A percentile compares a stretch with the other conserved stretches of the same genome.
Conservation (phyloP, 176 grass and related monocot species). For the Zizania latifolia region DNA sequence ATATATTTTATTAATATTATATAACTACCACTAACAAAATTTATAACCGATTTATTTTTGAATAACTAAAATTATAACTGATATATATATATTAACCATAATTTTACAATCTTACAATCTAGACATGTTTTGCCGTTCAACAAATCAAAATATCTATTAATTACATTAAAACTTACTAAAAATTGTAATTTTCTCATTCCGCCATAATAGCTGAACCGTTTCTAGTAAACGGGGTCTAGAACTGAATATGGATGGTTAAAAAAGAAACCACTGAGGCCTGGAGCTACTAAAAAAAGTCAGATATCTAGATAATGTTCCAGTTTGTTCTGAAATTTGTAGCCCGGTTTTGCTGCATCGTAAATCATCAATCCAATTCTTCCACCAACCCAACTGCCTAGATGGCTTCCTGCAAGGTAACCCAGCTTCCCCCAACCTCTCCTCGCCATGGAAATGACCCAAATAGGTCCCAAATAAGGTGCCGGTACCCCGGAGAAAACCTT, state of each 20-base stretch:
- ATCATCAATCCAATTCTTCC: conserved; percentile 96
- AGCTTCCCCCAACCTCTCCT: conserved; percentile 78
- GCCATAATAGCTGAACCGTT: not conserved
- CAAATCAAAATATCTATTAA: no score
- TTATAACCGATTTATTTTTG: no score
- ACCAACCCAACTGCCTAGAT: conserved; percentile 90
- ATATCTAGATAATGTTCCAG: no score
- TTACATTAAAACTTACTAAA: no score
- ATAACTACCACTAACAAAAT: no score
- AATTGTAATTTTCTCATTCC: not conserved
- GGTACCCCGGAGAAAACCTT: conserved; percentile 76
- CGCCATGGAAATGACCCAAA: conserved; percentile 69
- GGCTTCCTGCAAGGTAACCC: conserved; percentile 88
- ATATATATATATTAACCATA: no score
- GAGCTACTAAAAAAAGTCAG: not conserved
- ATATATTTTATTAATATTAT: no score
- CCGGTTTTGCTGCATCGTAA: conserved; percentile 37
- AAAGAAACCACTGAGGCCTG: not conserved
- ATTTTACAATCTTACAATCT: no score
- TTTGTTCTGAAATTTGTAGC: no score
- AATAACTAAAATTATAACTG: no score
- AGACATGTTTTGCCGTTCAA: no score
- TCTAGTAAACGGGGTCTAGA: not conserved
- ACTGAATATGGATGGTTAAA: not conserved
- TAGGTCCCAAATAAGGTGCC: conserved; percentile 95